Evolutionary conservation across 2,329 filamentous ascomycete species (phyloP), one percentile per base, ranked within the genome.

Genomic region (Ophiostoma pallidulum): DNA sequence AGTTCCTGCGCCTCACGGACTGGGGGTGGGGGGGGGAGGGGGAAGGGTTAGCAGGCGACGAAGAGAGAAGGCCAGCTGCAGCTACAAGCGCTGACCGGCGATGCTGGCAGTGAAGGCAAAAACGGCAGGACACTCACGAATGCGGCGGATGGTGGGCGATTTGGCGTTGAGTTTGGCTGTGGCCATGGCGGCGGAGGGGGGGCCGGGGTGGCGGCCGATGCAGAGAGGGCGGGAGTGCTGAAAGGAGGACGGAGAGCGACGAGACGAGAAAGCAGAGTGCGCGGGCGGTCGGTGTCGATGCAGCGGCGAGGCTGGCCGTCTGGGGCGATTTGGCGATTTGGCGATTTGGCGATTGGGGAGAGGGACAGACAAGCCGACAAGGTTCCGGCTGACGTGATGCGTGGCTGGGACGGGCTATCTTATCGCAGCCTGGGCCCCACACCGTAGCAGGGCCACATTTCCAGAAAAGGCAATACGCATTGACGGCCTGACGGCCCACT

Each of bases 1-100:
- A 98, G 78, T 64, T 97, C 92, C 50, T 84, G 76, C 49, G 91
- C 90, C 79, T 97, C 92, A 66, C 87, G 88, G 61, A 96, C 83
- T 87, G 56, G 37, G 39, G n/a, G 13, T 19, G 8, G 29, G 35
- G 18, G 3, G 4, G 8, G 9, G 10, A 18, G 33, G 33, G 12
- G 7, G 32, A n/a, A n/a, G n/a, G 19, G 32, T 16, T 14, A 35
- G 35, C 58, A 20, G 63, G 60, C 42, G 61, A 61, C 37, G 59
- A 58, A 37, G 59, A 32, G 63, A 16, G 14, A 16, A 48, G 14
- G 43, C 13, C 32, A 19, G 28, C 31, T 44, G 33, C 42, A 40
- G 41, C 37, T 9, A 45, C 24, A n/a, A 7, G n/a, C n/a, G n/a
- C n/a, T n/a, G n/a, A n/a, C n/a, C n/a, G n/a, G n/a, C 24, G 24